Percentiles rank a stretch among this genome's conserved stretches.
phyloP scores from a whole-genome alignment of 2,329 filamentous ascomycete genomes.

The Alternaria ethzedia region DNA sequence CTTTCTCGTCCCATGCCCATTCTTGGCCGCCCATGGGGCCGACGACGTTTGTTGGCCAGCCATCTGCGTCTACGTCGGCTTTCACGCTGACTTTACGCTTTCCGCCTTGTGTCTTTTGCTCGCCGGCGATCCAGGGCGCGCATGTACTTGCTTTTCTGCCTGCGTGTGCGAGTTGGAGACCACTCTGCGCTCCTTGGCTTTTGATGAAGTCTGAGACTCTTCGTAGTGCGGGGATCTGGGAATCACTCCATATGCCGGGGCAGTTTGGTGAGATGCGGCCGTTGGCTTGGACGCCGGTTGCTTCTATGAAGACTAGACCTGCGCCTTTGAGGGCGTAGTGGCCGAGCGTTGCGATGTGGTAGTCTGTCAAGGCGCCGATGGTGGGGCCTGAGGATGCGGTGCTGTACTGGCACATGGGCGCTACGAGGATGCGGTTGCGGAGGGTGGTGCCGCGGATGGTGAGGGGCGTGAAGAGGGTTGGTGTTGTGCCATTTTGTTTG shows the following conservation, averaged over 20 bases:
- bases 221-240: constrained; percentile 44
- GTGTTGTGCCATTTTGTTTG: constrained; percentile 16
- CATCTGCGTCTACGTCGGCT: constrained; percentile 36
- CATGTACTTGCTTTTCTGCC: constrained; percentile 45
- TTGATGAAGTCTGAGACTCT: constrained; percentile 46
- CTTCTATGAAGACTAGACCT: constrained; percentile 45
- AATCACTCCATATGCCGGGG: constrained; percentile 45
- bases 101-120: constrained; percentile 19
- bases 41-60: constrained; percentile 46
- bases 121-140: constrained; percentile 38
- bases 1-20: constrained; percentile 49
- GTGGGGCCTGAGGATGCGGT: constrained; percentile 42
- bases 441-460: constrained; percentile 45
- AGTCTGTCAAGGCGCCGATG: constrained; percentile 47
- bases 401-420: constrained; percentile 49
- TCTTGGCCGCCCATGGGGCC: constrained; percentile 48
- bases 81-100: constrained; percentile 37
- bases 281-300: constrained; percentile 45
- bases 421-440: constrained; percentile 47
- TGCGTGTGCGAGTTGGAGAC: constrained; percentile 47
- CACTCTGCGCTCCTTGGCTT: constrained; percentile 38
- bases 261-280: constrained; percentile 47
- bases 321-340: constrained; percentile 50
- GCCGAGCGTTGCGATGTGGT: constrained; percentile 47
- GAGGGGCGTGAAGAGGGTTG: constrained; percentile 46